These are phyloP conservation scores for Wickerhamiella azymoides DNA, from an alignment of 805 yeast species.

Conservation along the genomic window DNA sequence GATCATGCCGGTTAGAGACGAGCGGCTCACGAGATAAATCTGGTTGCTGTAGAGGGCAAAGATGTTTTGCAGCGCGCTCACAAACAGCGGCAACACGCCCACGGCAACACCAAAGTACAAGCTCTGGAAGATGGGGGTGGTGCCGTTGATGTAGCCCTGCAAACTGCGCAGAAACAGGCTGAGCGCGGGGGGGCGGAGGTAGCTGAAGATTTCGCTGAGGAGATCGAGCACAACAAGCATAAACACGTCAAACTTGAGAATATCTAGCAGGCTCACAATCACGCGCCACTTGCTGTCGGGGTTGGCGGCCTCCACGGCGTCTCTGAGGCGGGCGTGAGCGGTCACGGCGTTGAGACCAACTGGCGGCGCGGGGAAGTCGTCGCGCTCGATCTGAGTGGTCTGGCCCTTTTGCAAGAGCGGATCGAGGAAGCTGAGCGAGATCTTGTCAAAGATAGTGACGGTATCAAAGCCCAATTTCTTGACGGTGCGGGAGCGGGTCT, in stretches of 20 bases:
- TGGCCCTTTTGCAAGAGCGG: conserved; percentile 13
- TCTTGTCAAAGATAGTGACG: conserved; percentile 14
- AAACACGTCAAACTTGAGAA: conserved; percentile 5
- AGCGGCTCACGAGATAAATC: conserved; percentile 14
- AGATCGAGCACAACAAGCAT: conserved; percentile 11
- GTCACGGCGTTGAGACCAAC: conserved; percentile 14
- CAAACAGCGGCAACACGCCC: conserved; percentile 16
- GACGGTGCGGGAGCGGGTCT: conserved; percentile 6
- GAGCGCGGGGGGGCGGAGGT: conserved; percentile 14
- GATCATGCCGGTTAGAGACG: conserved; percentile 43
- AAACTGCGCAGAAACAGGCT: conserved; percentile 15
- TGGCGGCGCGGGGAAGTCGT: conserved; percentile 18
- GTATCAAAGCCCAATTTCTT: conserved; percentile 12
- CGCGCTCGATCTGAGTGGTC: conserved; percentile 8
- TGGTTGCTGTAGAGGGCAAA: conserved; percentile 9
- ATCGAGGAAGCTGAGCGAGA: conserved; percentile 14
- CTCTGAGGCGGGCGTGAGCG: conserved; percentile 10
- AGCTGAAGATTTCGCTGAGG: conserved; percentile 9
- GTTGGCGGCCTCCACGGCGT: conserved; percentile 4
- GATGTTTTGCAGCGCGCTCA: conserved; percentile 12
- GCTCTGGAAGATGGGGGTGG: conserved; percentile 12
- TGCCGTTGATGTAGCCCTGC: conserved; percentile 9
- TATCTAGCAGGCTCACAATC: conserved; percentile 8
- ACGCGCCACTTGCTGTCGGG: conserved; percentile 11
- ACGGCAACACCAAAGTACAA: conserved; percentile 15